phyloP scores from a whole-genome alignment of 2,329 filamentous ascomycete species.

The Nakataea oryzae region DNA sequence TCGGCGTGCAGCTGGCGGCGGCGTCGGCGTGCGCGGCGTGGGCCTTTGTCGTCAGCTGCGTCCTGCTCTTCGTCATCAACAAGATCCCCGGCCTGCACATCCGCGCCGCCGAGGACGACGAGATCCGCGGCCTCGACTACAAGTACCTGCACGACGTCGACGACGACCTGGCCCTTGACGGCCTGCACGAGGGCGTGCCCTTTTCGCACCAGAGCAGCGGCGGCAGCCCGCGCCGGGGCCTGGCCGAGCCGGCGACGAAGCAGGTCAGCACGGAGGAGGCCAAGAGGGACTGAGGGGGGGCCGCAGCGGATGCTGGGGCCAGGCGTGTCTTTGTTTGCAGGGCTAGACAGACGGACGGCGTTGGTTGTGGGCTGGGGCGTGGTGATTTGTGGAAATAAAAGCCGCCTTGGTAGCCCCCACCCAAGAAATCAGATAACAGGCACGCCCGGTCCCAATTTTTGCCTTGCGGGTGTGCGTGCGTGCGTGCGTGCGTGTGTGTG shows the following conservation, averaged over 20 bases:
- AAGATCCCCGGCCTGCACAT: conserved; percentile 47
- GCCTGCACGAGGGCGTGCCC: neutral
- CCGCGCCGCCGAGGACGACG: conserved; percentile 42
- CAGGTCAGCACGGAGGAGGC: neutral
- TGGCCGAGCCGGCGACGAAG: neutral
- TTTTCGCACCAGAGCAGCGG: neutral
- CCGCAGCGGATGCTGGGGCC: too few species aligned
- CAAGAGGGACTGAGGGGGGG: neutral
- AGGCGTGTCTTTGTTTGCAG: too few species aligned
- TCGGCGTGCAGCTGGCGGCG: conserved; percentile 46
- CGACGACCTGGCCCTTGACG: neutral
- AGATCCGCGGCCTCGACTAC: conserved; percentile 39
- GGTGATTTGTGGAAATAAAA: too few species aligned
- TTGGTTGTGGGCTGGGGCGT: too few species aligned
- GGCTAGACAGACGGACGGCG: too few species aligned
- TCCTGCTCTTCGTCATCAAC: conserved; percentile 44
- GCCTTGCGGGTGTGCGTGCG: too few species aligned
- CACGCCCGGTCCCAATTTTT: too few species aligned
- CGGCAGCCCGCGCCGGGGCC: neutral
- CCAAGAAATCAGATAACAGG: too few species aligned
- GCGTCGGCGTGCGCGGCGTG: conserved; percentile 44
- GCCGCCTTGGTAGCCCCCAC: too few species aligned
- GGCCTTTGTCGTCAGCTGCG: conserved; percentile 40
- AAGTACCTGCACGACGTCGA: neutral
- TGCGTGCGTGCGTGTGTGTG: too few species aligned